Percentiles rank a stretch among this genome's conserved stretches.
Conservation (phyloP, 176 grass and related monocot genomes). For the Dactylis glomerata region DNA sequence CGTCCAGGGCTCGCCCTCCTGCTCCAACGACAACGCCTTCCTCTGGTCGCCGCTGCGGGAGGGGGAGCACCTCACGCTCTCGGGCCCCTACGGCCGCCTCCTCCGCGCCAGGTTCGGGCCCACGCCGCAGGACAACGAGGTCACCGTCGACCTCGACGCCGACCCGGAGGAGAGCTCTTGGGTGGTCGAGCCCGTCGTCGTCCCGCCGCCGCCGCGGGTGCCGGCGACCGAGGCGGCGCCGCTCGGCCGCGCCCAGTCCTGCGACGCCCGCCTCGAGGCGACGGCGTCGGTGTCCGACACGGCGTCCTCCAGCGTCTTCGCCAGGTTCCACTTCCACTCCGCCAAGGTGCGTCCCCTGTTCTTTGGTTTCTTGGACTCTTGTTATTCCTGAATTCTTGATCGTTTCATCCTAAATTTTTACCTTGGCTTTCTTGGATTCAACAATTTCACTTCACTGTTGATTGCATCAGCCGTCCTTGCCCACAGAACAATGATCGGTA, state of each 20-base stretch:
- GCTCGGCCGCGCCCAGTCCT: conserved; percentile 25
- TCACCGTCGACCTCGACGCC: conserved; percentile 31
- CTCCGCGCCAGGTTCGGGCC: conserved; percentile 36
- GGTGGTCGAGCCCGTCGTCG: conserved; percentile 33
- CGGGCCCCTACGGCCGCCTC: conserved; percentile 38
- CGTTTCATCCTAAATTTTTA: neutral
- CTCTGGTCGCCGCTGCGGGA: conserved; percentile 43
- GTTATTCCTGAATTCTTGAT: neutral
- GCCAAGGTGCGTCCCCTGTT: conserved; percentile 13
- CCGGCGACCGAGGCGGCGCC: neutral
- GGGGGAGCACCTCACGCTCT: conserved; percentile 22
- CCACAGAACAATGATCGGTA: neutral
- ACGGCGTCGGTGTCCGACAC: neutral
- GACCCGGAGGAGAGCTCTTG: conserved; percentile 25
- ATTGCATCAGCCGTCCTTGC: neutral
- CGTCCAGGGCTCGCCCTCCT: conserved; percentile 25
- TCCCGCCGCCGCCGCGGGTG: neutral
- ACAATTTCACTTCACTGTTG: neutral
- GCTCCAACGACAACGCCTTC: conserved; percentile 45
- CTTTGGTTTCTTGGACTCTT: neutral
- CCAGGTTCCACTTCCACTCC: conserved; percentile 27
- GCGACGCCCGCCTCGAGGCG: conserved; percentile 22
- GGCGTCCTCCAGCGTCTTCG: conserved; percentile 24
- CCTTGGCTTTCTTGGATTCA: neutral
- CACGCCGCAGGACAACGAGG: conserved; percentile 19